A percentile compares a stretch with the other conserved stretches of the same genome.
phyloP scores from a whole-genome alignment of 345 rosid genomes.

The Aegle marmelos region DNA sequence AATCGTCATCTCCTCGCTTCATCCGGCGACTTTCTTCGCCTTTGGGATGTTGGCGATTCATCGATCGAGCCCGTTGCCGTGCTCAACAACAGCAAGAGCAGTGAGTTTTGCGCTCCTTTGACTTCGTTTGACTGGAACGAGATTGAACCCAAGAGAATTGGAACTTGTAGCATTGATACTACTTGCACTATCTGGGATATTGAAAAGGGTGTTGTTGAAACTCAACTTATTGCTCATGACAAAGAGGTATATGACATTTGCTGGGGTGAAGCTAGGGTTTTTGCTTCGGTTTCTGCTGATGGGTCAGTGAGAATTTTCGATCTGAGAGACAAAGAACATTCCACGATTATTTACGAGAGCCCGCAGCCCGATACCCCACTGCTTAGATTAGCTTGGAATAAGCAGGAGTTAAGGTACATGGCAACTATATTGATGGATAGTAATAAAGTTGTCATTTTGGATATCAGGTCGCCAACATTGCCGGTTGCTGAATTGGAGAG shows the following conservation, averaged over 20 bases:
- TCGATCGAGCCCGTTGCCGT: constrained; percentile 49
- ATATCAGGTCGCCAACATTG: constrained; percentile 63
- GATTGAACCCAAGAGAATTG: constrained; percentile 83
- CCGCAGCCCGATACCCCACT: constrained; percentile 76
- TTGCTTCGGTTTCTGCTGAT: constrained; percentile 76
- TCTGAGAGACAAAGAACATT: constrained; percentile 73
- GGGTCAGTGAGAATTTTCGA: constrained; percentile 79
- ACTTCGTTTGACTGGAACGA: constrained; percentile 99
- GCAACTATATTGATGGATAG: constrained; percentile 85
- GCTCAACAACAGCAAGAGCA: constrained; percentile 66
- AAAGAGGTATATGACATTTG: constrained; percentile 83
- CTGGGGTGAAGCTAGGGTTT: constrained; percentile 81
- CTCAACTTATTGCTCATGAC: constrained; percentile 86
- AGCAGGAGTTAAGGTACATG: constrained; percentile 76
- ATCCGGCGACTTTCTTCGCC: constrained; percentile 75
- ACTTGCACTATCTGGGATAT: constrained; percentile 97
- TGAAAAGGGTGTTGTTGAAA: constrained; percentile 72
- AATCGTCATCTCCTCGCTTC: constrained; percentile 60
- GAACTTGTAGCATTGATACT: constrained; percentile 87
- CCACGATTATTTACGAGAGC: constrained; percentile 78
- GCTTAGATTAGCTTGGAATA: constrained; percentile 78
- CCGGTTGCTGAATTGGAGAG: constrained; percentile 81
- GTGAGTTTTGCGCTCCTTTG: constrained; percentile 76
- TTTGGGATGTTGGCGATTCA: constrained; percentile 58
- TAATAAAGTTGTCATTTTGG: constrained; percentile 72